Evolutionary conservation across 495 filamentous ascomycete genomes (phyloP).

Genomic region (Trypethelium eluteriae): DNA sequence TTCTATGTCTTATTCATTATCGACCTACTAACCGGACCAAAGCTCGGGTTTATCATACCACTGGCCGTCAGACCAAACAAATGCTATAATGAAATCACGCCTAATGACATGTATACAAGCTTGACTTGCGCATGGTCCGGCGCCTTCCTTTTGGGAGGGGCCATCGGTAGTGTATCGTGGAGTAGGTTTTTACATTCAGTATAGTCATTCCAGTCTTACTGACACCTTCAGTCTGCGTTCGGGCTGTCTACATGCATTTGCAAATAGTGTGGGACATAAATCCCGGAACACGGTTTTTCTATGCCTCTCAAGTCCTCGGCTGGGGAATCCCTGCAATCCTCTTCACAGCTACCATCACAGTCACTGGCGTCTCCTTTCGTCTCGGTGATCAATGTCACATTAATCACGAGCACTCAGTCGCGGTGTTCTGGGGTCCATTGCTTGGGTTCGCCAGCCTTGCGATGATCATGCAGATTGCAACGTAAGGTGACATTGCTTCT

Average conservation of each 20-base stretch:
- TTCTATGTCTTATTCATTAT: slow-evolving; percentile 14
- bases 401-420: slow-evolving; percentile 70
- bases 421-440: slow-evolving; percentile 86
- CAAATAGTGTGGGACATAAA: slow-evolving; percentile 97
- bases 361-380: slow-evolving; percentile 89
- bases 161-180: slow-evolving; percentile 77
- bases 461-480: slow-evolving; percentile 64
- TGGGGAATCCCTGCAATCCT: slow-evolving; percentile 75
- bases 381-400: slow-evolving; percentile 90
- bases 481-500: slow-evolving; percentile 18
- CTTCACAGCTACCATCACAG: slow-evolving; percentile 61
- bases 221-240: slow-evolving; percentile 58
- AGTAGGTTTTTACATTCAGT: slow-evolving; percentile 37
- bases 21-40: slow-evolving; percentile 25
- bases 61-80: slow-evolving; percentile 70
- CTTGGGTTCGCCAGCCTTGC: slow-evolving; percentile 70
- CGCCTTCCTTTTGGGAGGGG: slow-evolving; percentile 73
- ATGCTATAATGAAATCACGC: slow-evolving; percentile 86
- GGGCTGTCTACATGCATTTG: slow-evolving; percentile 84
- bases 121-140: slow-evolving; percentile 82
- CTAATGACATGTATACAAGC: slow-evolving; percentile 81
- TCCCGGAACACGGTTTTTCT: slow-evolving; percentile 84
- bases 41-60: slow-evolving; percentile 86
- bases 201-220: slow-evolving; percentile 7
- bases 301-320: slow-evolving; percentile 67